Evolutionary conservation across 352 stramenopile species (phyloP), one percentile per base, ranked within the genome.

Genomic region (Pythium myriotylum): DNA sequence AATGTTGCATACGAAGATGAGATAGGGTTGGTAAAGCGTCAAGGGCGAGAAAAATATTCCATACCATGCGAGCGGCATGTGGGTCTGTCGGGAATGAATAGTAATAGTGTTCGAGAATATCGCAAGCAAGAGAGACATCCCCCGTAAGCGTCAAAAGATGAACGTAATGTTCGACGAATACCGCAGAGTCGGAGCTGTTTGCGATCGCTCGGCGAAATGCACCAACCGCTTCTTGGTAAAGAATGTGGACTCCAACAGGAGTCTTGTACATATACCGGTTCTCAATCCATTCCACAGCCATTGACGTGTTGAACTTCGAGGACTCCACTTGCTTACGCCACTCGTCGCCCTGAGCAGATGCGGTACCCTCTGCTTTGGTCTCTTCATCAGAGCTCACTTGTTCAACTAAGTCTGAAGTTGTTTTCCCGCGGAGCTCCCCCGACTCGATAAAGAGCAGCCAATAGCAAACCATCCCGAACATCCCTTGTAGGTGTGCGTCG

Each of bases 401-500:
- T 0, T 72, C 68, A 6, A 77, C 59, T 1, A 70, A 49, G 3
- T 76, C 56, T 0, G 72, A 49, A 17, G 67, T 40, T 6, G 88
- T 76, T 41, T 73, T 74, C 16, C 79, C 65, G 22, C 85, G 82
- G 1, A 94, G 53, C 41, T 90, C 77, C 52, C 71, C 69, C 14
- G 83, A 91, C 57, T 94, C 86, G 43, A 91, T 77, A 49, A 94
- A 79, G 23, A 94, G 67, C 27, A 94, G 68, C 86, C 86, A 94
- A 52, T 92, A 94, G 63, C 86, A 92, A 32, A 94, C 50, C 43
- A 91, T 81, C 0, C 86, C 86, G 60, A 92, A 92, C 45, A 77
- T 86, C 22, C 74, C 78, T 20, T 91, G 63, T 54, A 94, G 47
- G 12, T 81, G 74, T 4, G 73, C 64, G 37, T 94, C 84, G 41